phyloP scores from a whole-genome alignment of 768 basidiomycete species.

The Porpolomopsis calyptriformis region DNA sequence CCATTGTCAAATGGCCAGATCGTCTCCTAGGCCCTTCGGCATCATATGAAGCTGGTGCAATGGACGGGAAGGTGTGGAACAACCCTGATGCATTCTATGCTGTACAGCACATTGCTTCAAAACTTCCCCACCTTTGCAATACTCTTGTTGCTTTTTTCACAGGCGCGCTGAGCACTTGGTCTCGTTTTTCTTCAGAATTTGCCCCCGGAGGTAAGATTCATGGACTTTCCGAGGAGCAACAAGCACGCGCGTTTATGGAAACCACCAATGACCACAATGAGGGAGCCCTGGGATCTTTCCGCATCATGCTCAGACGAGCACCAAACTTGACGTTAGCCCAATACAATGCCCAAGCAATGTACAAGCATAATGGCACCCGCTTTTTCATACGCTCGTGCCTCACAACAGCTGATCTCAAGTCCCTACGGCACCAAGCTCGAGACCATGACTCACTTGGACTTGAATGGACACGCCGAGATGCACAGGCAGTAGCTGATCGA shows the following conservation, averaged over 20 bases:
- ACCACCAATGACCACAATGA: slow-evolving; percentile 18
- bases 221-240: slow-evolving; percentile 1
- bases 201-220: slow-evolving; percentile 9
- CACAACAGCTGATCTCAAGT: neutral
- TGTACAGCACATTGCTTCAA: slow-evolving; percentile 5
- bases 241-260: slow-evolving; percentile 9
- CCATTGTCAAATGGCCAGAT: slow-evolving; percentile 14
- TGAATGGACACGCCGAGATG: too few relatives aligned
- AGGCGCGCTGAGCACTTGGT: slow-evolving; percentile 17
- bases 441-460: neutral
- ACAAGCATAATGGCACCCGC: slow-evolving; percentile 1
- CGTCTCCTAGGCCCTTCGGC: slow-evolving; percentile 13
- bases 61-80: slow-evolving; percentile 18
- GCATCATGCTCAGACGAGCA: slow-evolving; percentile 2
- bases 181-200: slow-evolving; percentile 16
- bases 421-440: neutral
- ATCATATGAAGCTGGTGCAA: slow-evolving; percentile 5
- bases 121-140: slow-evolving; percentile 12
- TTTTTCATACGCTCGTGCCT: neutral
- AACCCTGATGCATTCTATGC: slow-evolving; percentile 13
- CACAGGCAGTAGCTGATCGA: neutral
- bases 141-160: slow-evolving; percentile 17
- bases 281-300: slow-evolving; percentile 14
- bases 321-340: slow-evolving; percentile 8
- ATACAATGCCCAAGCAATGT: slow-evolving; percentile 10